Evolutionary conservation across 1,284 basidiomycete genomes (phyloP).

Genomic region (Apiotrichum gracile): DNA sequence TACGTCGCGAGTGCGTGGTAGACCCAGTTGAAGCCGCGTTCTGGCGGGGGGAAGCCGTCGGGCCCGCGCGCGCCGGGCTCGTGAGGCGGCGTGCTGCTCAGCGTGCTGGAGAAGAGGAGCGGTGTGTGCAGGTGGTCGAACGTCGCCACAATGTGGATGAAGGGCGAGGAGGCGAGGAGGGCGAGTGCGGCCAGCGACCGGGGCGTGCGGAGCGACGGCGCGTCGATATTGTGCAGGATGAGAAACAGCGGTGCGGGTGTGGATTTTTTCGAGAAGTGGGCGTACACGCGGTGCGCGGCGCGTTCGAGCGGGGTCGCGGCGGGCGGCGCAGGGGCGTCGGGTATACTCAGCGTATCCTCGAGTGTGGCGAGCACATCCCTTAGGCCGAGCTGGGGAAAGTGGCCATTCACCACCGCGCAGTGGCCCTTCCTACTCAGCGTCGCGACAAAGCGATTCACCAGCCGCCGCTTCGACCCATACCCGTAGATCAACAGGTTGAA

Average conservation of each 20-base stretch:
- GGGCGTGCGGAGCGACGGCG: conserved; percentile 58
- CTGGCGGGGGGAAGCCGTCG: conserved; percentile 6
- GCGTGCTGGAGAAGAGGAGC: conserved; percentile 56
- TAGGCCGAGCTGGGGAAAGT: conserved; percentile 62
- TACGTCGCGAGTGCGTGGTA: conserved; percentile 86
- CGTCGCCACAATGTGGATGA: conserved; percentile 72
- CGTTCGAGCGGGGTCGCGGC: conserved; percentile 51
- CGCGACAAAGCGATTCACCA: conserved; percentile 67
- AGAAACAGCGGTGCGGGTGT: conserved; percentile 57
- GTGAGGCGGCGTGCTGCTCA: conserved; percentile 32
- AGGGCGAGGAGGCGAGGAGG: conserved; percentile 61
- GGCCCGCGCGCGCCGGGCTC: conserved; percentile 12
- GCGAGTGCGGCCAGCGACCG: conserved; percentile 57
- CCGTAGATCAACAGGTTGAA: conserved; percentile 85
- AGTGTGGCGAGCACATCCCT: conserved; percentile 66
- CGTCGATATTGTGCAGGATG: conserved; percentile 81
- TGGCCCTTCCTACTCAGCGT: conserved; percentile 58
- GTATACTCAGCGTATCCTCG: conserved; percentile 45
- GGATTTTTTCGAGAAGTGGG: conserved; percentile 52
- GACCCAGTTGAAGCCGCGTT: conserved; percentile 67
- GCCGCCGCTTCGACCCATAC: conserved; percentile 70
- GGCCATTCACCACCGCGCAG: conserved; percentile 73
- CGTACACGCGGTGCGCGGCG: conserved; percentile 59
- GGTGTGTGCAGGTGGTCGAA: conserved; percentile 78
- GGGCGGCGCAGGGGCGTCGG: conserved; percentile 43